Evolutionary conservation across 208 protist genomes (phyloP).

Genomic region (Trypanosoma congolense): DNA sequence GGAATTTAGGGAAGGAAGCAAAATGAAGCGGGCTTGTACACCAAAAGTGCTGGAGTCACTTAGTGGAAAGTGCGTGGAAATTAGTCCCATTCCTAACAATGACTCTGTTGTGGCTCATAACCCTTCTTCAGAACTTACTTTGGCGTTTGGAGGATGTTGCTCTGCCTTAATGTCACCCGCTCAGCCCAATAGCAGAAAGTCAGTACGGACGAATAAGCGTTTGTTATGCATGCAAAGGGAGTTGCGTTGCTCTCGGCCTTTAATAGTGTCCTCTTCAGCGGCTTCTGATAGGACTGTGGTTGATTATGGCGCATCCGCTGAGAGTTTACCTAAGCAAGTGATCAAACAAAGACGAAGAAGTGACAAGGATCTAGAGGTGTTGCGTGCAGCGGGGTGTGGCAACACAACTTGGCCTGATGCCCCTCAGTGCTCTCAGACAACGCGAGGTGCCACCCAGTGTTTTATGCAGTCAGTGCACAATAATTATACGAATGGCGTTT

Average conservation of each 20-base stretch:
- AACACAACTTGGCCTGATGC: background rate
- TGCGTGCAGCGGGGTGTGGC: no score
- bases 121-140: no score
- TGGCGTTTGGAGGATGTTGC: background rate
- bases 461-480: no score
- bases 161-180: background rate
- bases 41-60: background rate
- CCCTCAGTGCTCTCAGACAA: no score
- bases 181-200: background rate
- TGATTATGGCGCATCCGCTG: constrained; percentile 8
- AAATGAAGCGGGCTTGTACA: background rate
- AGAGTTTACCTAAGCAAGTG: constrained; percentile 5
- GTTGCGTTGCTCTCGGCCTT: constrained; percentile 2
- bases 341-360: no score
- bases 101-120: no score
- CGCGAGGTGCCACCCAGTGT: no score
- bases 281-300: constrained; percentile 22
- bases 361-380: background rate
- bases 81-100: background rate
- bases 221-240: background rate
- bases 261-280: constrained; percentile 5
- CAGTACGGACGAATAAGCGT: background rate
- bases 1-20: background rate
- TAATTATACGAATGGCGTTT: no score
- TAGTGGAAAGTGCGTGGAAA: background rate